Conservation (phyloP, 768 basidiomycete genomes). For the Tylopilus subfusipes region DNA sequence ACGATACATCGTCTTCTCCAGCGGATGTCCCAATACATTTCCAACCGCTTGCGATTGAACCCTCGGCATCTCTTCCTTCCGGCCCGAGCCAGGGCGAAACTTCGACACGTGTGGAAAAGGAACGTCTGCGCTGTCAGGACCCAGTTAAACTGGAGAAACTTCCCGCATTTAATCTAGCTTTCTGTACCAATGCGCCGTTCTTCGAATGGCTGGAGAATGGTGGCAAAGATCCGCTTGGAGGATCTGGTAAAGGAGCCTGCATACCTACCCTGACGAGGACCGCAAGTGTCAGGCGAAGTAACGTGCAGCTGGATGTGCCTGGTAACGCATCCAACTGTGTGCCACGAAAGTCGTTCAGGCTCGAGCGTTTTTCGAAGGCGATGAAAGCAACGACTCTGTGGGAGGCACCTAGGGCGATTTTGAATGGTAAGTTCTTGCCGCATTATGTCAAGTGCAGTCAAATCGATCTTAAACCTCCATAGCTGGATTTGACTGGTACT, state of each 20-base stretch:
- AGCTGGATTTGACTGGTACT: conserved; percentile 57
- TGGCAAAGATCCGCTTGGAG: conserved; percentile 31
- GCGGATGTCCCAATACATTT: not conserved
- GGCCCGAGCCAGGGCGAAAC: not conserved
- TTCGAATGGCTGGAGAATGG: conserved; percentile 76
- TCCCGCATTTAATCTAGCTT: conserved; percentile 71
- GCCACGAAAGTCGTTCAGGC: conserved; percentile 43
- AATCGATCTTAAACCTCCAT: not conserved
- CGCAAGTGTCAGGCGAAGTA: not conserved
- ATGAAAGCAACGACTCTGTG: conserved; percentile 73
- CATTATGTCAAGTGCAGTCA: not conserved
- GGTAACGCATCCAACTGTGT: not conserved
- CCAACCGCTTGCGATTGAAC: not conserved
- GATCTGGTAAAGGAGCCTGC: conserved; percentile 21
- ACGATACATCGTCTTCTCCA: not conserved
- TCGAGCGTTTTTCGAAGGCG: conserved; percentile 70
- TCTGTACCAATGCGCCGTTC: conserved; percentile 49
- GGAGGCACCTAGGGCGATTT: conserved; percentile 61
- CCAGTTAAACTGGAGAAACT: conserved; percentile 11
- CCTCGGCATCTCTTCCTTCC: not conserved
- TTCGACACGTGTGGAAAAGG: not conserved
- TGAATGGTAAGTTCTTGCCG: conserved; percentile 43
- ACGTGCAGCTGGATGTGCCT: not conserved
- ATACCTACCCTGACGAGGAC: not conserved
- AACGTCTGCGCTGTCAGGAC: not conserved